Conservation (phyloP, 2,329 filamentous ascomycete genomes). For the Metarhizium sp. region DNA sequence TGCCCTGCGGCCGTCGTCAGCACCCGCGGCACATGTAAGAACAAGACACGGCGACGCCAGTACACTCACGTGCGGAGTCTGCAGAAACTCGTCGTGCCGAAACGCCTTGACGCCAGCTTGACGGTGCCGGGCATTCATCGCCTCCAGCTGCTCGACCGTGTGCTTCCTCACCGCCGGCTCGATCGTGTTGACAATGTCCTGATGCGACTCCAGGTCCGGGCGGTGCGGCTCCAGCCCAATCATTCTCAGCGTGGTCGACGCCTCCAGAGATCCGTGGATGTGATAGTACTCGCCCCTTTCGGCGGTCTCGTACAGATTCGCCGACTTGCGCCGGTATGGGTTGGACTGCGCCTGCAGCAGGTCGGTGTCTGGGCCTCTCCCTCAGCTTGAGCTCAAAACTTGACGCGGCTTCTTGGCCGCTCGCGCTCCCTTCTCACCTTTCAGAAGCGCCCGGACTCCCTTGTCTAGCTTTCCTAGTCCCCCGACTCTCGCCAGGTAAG, state of each 20-base stretch:
- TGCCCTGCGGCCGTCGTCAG: conserved; percentile 29
- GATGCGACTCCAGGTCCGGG: conserved; percentile 51
- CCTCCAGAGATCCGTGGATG: conserved; percentile 66
- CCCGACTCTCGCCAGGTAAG: conserved; percentile 25
- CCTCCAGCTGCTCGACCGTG: conserved; percentile 46
- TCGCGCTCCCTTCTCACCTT: background rate
- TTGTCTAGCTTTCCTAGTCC: conserved; percentile 28
- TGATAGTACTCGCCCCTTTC: conserved; percentile 61
- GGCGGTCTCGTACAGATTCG: conserved; percentile 62
- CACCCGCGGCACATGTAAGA: too few relatives aligned
- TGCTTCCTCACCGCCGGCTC: conserved; percentile 48
- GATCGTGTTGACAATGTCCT: conserved; percentile 48
- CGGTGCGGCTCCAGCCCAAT: conserved; percentile 54
- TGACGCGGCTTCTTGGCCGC: background rate
- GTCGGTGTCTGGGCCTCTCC: conserved; percentile 53
- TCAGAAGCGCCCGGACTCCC: conserved; percentile 12
- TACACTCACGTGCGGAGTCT: conserved; percentile 33
- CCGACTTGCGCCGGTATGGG: conserved; percentile 61
- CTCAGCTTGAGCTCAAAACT: background rate
- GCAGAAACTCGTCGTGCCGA: conserved; percentile 49
- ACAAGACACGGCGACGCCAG: too few relatives aligned
- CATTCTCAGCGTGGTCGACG: conserved; percentile 60
- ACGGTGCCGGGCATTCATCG: conserved; percentile 41
- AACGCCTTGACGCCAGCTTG: conserved; percentile 53
- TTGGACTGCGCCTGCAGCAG: conserved; percentile 61